phyloP scores from a whole-genome alignment of 805 yeast species.

The Lipomyces lipofer region DNA sequence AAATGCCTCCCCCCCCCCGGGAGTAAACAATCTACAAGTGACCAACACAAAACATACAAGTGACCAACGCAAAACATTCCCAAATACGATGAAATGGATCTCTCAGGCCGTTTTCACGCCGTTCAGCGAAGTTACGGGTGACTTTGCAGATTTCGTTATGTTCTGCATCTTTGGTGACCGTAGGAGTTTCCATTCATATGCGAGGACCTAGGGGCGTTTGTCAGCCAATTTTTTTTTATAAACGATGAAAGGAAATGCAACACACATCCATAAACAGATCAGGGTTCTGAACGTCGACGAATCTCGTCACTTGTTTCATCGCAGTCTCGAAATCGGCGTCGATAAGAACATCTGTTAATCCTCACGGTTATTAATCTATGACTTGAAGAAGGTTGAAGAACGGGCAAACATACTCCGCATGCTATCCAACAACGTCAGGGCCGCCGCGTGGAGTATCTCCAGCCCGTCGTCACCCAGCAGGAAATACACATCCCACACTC shows the following conservation, averaged over 20 bases:
- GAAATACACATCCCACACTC: slow-evolving; percentile 31
- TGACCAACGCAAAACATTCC: too few relatives aligned
- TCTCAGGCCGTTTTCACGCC: too few relatives aligned
- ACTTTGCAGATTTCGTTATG: too few relatives aligned
- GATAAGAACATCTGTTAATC: not conserved
- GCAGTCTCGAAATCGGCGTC: slow-evolving; percentile 23
- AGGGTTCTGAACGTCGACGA: slow-evolving; percentile 10
- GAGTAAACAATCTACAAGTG: too few relatives aligned
- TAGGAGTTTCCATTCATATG: slow-evolving; percentile 10
- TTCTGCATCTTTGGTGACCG: not conserved
- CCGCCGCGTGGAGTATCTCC: slow-evolving; percentile 25
- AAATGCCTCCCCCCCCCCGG: too few relatives aligned
- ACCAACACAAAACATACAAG: too few relatives aligned
- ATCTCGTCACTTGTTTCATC: slow-evolving; percentile 12
- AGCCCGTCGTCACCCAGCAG: slow-evolving; percentile 17
- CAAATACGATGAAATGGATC: too few relatives aligned
- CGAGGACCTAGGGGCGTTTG: too few relatives aligned
- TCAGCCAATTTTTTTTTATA: not conserved
- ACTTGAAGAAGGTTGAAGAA: not conserved
- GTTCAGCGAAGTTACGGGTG: too few relatives aligned
- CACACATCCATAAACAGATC: slow-evolving; percentile 28
- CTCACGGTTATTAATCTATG: not conserved
- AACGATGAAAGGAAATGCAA: too few relatives aligned
- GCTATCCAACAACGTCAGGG: slow-evolving; percentile 22
- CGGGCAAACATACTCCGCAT: slow-evolving; percentile 5